phyloP scores from a whole-genome alignment of 2,329 filamentous ascomycete species.

The Scytalidium lignicola region DNA sequence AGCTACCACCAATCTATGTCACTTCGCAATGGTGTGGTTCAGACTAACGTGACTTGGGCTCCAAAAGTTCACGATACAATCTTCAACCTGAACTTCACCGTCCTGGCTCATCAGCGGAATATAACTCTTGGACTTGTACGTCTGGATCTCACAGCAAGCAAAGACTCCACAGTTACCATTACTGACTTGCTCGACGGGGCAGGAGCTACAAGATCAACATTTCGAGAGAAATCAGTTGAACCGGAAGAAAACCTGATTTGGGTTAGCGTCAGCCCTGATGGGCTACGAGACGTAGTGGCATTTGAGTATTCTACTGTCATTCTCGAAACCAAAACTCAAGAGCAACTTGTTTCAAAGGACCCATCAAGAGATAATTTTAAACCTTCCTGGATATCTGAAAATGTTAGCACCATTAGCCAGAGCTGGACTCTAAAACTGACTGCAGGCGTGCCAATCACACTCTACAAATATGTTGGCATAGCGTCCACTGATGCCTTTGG shows the following conservation, averaged over 20 bases:
- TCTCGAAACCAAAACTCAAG: not conserved
- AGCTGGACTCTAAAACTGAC: conserved; percentile 43
- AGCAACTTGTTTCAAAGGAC: conserved; percentile 16
- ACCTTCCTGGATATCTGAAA: conserved; percentile 41
- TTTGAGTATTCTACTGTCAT: conserved; percentile 20
- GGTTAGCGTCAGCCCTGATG: conserved; percentile 54
- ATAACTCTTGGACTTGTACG: no score
- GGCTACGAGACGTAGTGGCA: conserved; percentile 52
- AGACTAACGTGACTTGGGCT: conserved; percentile 9
- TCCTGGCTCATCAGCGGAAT: conserved; percentile 6
- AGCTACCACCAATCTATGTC: conserved; percentile 48
- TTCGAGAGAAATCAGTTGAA: conserved; percentile 47
- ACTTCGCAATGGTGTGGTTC: conserved; percentile 3
- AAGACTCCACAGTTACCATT: conserved; percentile 25
- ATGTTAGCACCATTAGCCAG: conserved; percentile 56
- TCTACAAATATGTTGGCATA: conserved; percentile 58
- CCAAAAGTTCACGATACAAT: conserved; percentile 43
- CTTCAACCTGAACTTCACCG: conserved; percentile 53
- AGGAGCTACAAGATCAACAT: conserved; percentile 54
- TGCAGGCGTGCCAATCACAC: conserved; percentile 42
- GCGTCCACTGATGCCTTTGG: conserved; percentile 58
- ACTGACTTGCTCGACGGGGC: conserved; percentile 59
- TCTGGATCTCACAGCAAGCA: conserved; percentile 26
- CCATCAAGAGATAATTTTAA: conserved; percentile 35
- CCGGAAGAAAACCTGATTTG: conserved; percentile 44